phyloP scores from a whole-genome alignment of 441 rosid genomes.

The Erodium trifolium region DNA sequence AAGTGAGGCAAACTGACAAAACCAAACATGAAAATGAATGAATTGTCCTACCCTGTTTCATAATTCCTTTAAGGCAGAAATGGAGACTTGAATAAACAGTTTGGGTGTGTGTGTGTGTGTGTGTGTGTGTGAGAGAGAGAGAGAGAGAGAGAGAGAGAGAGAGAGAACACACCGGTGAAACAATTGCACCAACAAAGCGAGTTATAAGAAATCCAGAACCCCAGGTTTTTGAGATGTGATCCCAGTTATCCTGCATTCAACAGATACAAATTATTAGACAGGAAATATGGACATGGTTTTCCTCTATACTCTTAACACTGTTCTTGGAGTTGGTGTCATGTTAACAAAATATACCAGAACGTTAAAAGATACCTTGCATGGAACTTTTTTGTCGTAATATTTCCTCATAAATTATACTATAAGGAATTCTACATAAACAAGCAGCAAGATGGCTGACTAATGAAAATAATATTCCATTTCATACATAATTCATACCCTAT shows the following conservation, averaged over 20 bases:
- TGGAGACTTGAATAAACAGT: neutral
- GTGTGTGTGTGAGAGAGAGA: no score
- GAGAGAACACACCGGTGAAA: conserved; percentile 60
- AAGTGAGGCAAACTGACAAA: conserved; percentile 60
- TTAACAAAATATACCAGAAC: neutral
- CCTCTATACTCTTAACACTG: neutral
- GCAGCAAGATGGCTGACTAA: neutral
- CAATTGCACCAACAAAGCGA: conserved; percentile 56
- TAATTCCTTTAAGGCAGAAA: neutral
- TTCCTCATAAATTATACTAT: neutral
- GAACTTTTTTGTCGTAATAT: neutral
- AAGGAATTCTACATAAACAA: neutral
- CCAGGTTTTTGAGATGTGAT: conserved; percentile 51
- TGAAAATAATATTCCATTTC: no score
- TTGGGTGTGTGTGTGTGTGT: no score
- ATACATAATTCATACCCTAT: no score
- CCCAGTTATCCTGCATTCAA: conserved; percentile 64
- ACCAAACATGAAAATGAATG: neutral
- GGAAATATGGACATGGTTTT: neutral
- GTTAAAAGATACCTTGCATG: neutral
- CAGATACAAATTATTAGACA: conserved; percentile 5
- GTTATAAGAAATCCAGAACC: conserved; percentile 70
- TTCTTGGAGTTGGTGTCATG: neutral
- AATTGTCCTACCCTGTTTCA: neutral
- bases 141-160: neutral